Evolutionary conservation across 2,329 filamentous ascomycete species (phyloP), one percentile per base, ranked within the genome.

Genomic region (Cryphonectria nitschkei): DNA sequence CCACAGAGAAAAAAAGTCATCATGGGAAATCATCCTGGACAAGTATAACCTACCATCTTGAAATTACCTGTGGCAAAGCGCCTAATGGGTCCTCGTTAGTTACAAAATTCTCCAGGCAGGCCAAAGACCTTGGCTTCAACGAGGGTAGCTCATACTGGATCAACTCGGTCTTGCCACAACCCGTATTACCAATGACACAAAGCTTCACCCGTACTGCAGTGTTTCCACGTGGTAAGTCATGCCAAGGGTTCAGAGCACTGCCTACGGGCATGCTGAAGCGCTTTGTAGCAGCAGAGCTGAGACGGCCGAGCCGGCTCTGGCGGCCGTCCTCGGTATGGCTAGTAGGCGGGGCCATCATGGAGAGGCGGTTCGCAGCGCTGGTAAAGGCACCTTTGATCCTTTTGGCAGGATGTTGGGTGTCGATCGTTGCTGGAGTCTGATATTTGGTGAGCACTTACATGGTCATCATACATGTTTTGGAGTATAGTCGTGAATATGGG

Each of bases 241-340:
- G 41, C 29, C 41, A 50, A 14, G 16, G 29, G 61, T 26, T 13
- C 63, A 65, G 43, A 43, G 32, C 32, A 26, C 29, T 50, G 41
- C 63, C 41, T 29, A 56, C 26, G 9, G 39, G 13, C 37, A 61
- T 39, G 32, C 66, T 68, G 26, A 68, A 32, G 39, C 66, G 56
- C 22, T 52, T 50, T 14, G 58, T 29, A n/a, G 58, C 67, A 16
- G 29, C 67, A 9, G 43, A 60, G 26, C 63, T 41, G 14, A 63
- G 58, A 26, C 43, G 56, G 37, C 26, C 58, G 29, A 63, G 39
- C 41, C 65, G 65, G 43, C 71, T 71, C 69, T 67, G 70, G 37
- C 71, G 67, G n/a, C 71, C 71, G 22, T 69, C 60, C 7, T 58
- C 56, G 2, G 3, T 29, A 26, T 19, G 56, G 2, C 6, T 2